A percentile compares a stretch with the other conserved stretches of the same genome.
Conservation (phyloP, 1,284 basidiomycete species). For the Ceratobasidium sp. region DNA sequence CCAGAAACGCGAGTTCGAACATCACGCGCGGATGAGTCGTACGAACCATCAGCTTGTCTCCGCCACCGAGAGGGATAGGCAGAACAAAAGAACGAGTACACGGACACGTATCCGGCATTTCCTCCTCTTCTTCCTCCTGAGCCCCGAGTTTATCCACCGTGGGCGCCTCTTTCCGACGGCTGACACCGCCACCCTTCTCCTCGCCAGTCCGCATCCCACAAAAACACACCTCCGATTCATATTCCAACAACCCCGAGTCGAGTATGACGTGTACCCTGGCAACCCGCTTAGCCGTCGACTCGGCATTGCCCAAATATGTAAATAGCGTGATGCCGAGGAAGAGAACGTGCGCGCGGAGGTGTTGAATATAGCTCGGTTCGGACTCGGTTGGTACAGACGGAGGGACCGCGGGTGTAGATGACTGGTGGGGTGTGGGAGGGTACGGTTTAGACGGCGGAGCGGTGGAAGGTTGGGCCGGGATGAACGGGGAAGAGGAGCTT, state of each 20-base stretch:
- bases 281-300: constrained; percentile 17
- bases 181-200: too few species aligned
- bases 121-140: background rate
- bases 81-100: constrained; percentile 22
- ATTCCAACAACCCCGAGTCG: constrained; percentile 14
- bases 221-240: constrained; percentile 15
- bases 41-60: constrained; percentile 63
- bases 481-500: background rate
- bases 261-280: constrained; percentile 16
- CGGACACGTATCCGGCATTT: constrained; percentile 16
- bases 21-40: constrained; percentile 76
- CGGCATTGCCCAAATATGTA: constrained; percentile 27
- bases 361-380: constrained; percentile 25
- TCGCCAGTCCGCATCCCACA: constrained; percentile 8
- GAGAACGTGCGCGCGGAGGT: constrained; percentile 31
- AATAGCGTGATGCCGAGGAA: constrained; percentile 37
- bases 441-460: constrained; percentile 1
- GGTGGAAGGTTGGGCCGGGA: constrained; percentile 4
- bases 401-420: constrained; percentile 8
- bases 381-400: background rate
- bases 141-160: constrained; percentile 35
- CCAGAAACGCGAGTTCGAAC: constrained; percentile 74
- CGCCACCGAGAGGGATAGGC: constrained; percentile 21
- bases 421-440: constrained; percentile 35
- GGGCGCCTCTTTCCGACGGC: background rate